Conservation (phyloP, 192 early-diverging fungal genomes). For the Backusella mclennaniae region DNA sequence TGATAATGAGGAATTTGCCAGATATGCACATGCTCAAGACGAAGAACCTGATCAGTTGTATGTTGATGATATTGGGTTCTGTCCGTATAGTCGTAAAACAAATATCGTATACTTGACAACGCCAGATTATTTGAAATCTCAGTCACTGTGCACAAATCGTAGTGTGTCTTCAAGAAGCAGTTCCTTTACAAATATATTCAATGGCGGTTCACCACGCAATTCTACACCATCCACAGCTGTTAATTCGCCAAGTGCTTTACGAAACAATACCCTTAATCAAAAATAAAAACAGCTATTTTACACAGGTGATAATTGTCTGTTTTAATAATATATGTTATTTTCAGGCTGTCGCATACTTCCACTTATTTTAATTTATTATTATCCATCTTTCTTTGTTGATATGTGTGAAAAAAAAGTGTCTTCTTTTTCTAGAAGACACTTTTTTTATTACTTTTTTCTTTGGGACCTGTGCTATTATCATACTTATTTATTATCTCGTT, state of each 20-base stretch:
- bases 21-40: constrained; percentile 16
- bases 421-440: background rate
- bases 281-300: background rate
- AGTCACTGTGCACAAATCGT: background rate
- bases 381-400: background rate
- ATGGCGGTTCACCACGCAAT: background rate
- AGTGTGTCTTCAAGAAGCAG: background rate
- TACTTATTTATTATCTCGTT: background rate
- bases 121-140: constrained; percentile 27
- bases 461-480: background rate
- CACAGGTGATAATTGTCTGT: background rate
- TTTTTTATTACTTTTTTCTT: background rate
- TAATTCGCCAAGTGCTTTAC: background rate
- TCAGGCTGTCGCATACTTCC: background rate
- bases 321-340: no score
- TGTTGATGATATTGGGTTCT: background rate
- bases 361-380: background rate
- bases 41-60: background rate
- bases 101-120: constrained; percentile 29
- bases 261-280: background rate
- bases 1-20: constrained; percentile 29
- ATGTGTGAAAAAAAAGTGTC: background rate
- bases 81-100: background rate
- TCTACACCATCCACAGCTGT: background rate
- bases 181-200: background rate